Evolutionary conservation across 768 basidiomycete genomes (phyloP).

Genomic region (Dendrothele bispora): DNA sequence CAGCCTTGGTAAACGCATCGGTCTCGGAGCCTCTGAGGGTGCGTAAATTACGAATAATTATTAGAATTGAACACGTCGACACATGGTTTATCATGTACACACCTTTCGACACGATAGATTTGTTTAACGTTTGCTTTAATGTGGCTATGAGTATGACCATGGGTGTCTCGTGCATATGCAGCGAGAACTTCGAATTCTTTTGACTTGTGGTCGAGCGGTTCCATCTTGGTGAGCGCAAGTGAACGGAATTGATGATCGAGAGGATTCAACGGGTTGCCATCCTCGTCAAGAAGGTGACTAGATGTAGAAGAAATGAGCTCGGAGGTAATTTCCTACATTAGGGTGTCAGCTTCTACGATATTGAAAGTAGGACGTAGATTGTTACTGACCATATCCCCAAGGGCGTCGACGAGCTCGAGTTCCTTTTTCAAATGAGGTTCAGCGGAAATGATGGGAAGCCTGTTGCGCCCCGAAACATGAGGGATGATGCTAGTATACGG

Average conservation of each 20-base stretch:
- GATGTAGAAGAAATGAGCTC: conserved; percentile 53
- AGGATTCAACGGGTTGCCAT: conserved; percentile 53
- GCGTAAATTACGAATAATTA: conserved; percentile 37
- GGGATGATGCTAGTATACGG: conserved; percentile 51
- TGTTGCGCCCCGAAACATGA: conserved; percentile 54
- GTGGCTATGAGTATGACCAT: conserved; percentile 53
- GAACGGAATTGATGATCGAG: conserved; percentile 56
- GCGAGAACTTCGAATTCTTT: conserved; percentile 50
- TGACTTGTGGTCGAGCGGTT: conserved; percentile 37
- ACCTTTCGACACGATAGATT: conserved; percentile 59
- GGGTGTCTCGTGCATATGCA: conserved; percentile 52
- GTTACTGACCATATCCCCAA: conserved; percentile 58
- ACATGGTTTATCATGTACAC: conserved; percentile 41
- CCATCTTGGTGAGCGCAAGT: conserved; percentile 51
- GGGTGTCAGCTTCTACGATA: neutral
- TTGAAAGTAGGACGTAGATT: neutral
- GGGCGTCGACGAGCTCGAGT: conserved; percentile 62
- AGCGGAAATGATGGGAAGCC: conserved; percentile 45
- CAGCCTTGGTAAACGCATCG: conserved; percentile 43
- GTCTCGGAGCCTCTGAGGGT: conserved; percentile 34
- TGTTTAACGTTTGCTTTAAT: conserved; percentile 41
- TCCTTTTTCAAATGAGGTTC: conserved; percentile 46
- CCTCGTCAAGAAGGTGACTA: conserved; percentile 34
- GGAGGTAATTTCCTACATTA: conserved; percentile 51
- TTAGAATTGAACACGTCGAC: neutral